Conservation (phyloP, 2,329 filamentous ascomycete species). For the Fusarium devonianum region DNA sequence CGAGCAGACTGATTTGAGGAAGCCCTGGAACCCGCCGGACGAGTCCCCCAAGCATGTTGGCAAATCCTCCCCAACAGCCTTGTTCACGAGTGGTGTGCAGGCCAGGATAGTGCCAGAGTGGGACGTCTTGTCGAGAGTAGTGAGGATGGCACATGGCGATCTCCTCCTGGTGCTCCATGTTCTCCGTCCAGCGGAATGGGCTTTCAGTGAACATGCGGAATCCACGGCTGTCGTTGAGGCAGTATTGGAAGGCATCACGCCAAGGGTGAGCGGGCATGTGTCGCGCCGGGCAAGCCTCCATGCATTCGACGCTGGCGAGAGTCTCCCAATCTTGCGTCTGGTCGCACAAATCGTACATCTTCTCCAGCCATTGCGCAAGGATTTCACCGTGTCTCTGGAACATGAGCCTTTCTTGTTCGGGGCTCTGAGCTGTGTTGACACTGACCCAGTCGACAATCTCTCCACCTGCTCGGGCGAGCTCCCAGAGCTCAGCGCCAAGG, state of each 20-base stretch:
- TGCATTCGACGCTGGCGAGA: slow-evolving; percentile 10
- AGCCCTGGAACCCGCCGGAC: no score
- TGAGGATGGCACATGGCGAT: slow-evolving; percentile 12
- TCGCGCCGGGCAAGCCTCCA: slow-evolving; percentile 20
- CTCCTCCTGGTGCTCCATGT: neutral
- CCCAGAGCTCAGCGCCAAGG: slow-evolving; percentile 5
- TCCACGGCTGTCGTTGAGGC: neutral
- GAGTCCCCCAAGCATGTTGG: no score
- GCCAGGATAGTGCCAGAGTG: no score
- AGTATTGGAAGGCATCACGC: slow-evolving; percentile 3
- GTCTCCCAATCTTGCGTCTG: slow-evolving; percentile 10
- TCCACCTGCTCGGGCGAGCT: neutral
- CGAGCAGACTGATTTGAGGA: no score
- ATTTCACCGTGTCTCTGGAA: slow-evolving; percentile 1
- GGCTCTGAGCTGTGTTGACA: accelerated
- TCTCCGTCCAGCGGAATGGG: neutral
- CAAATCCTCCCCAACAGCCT: no score
- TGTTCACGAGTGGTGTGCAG: no score
- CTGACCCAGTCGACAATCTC: neutral
- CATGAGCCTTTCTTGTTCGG: neutral
- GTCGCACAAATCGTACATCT: neutral
- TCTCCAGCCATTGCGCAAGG: slow-evolving; percentile 5
- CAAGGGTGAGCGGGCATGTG: slow-evolving; percentile 2
- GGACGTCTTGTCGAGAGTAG: neutral
- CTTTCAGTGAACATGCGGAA: slow-evolving; percentile 1